Base-by-base conservation (phyloP, 768 basidiomycete species). In the Strobilomyces dryophilus region DNA sequence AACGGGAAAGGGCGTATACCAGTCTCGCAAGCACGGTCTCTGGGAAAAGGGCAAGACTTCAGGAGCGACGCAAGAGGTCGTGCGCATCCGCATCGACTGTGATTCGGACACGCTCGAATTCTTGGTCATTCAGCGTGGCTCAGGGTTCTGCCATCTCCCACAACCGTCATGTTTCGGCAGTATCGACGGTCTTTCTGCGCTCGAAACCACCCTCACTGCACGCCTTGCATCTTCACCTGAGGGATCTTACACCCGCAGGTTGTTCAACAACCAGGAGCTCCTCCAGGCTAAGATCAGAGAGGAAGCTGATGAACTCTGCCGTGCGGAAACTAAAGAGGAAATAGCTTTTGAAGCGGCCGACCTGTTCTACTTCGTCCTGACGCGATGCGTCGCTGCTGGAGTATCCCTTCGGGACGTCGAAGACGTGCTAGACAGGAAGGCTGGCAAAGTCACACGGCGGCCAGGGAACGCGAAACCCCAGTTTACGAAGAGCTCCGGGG, bases 21-120 rank as follows among this genome's bases (percentile, higher is more conserved):
- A 98, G 66, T 98, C 95, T 18, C 84, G 97, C 55, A 93, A 91
- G 66, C 92, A 95, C 63, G 95, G 95, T 15, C 74, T 98, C 31
- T 99, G 97, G 97, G 77, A 89, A 47, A 99, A 99, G 67, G 97
- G 97, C 15, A 95, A 92, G 73, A 95, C 94, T 0, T 95, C 92
- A 15, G 95, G 95, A 14, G 88, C 95, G 15, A 91, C 88, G 4
- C 97, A 99, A 64, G 82, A 90, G 17, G 81, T 99, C 51, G 73
- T 92, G 29, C 78, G 80, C 60, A 92, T 99, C 62, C 81, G 83
- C 27, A 66, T 84, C 20, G 97, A 99, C 70, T 99, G 97, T 69
- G 97, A 99, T 71, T 80, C 80, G 3, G 97, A 99, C 71, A 83
- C 91, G 42, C 77, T 99, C 54, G 87, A 97, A 67, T 95, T 95